Base-by-base conservation (phyloP, 371 early-diverging fungal species). In the Massospora cicadina region DNA sequence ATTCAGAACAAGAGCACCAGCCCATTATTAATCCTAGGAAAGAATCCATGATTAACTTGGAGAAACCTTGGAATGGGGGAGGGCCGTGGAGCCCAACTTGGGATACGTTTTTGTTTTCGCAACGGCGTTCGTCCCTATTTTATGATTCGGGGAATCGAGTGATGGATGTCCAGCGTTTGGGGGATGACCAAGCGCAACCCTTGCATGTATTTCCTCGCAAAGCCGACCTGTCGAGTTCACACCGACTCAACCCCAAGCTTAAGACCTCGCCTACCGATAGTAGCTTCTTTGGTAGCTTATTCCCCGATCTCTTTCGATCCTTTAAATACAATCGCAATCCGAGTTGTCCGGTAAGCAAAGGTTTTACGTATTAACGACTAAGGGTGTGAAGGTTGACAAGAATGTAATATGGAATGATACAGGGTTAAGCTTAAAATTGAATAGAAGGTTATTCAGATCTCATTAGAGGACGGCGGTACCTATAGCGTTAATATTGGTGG, bases 11-110 rank as follows among this genome's bases (percentile, higher is more conserved):
- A 56, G 5, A 30, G 1, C 2, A 7, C 32, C 29, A 54, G n/a
- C 64, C 64, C 5, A 64, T 64, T 24, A 64, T 64, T 54, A 64
- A 26, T 1, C 64, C 64, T 31, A 64, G 64, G 25, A 64, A 64
- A 55, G 64, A 64, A 29, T 64, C 64, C 10, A 64, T 64, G 64
- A 32, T 54, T 5, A 64, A 64, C 29, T 64, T 64, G 30, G 32
- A 63, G 5, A 61, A 63, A 28, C 13, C 23, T 63, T 23, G 33
- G 10, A 63, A 33, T 2, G 2, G 21, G 0, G 54, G 23, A 21
- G 54, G 24, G 2, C 33, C 31, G 24, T 33, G 54, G 2, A 13
- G 24, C 28, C 54, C 64, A 23, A 64, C 28, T 27, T 2, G 54
- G 21, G 54, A 56, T 64, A 26, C 56, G 2, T 55, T 64, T n/a